Conservation (phyloP, 441 rosid species). For the Aquilaria agallochum region DNA sequence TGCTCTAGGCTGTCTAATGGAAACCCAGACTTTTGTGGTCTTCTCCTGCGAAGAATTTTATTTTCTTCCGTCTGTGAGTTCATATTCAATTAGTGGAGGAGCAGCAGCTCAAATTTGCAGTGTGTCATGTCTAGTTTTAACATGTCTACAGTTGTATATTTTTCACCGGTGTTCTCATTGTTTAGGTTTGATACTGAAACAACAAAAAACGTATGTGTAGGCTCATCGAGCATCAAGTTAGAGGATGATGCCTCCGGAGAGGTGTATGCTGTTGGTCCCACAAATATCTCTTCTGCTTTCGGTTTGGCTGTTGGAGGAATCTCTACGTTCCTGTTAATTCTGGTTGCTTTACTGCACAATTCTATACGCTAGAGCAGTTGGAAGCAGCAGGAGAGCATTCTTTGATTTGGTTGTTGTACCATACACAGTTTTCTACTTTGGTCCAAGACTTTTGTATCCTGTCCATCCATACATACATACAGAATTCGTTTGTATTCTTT, state of each 20-base stretch:
- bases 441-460: too few relatives aligned
- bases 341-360: constrained; percentile 34
- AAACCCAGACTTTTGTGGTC: too few relatives aligned
- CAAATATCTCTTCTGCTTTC: constrained; percentile 45
- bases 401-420: constrained; percentile 28
- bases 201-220: constrained; percentile 24
- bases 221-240: constrained; percentile 69
- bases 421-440: constrained; percentile 9
- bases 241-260: constrained; percentile 56
- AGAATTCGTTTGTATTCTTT: too few relatives aligned
- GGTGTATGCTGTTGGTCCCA: constrained; percentile 55
- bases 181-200: too few relatives aligned
- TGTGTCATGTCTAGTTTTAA: too few relatives aligned
- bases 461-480: too few relatives aligned
- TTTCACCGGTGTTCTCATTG: too few relatives aligned
- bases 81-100: neutral
- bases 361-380: constrained; percentile 28
- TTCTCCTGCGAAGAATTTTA: too few relatives aligned
- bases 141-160: too few relatives aligned
- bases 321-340: constrained; percentile 27
- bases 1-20: neutral
- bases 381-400: constrained; percentile 17
- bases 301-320: constrained; percentile 17
- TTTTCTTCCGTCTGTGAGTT: neutral
- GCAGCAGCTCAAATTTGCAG: too few relatives aligned